Evolutionary conservation across 1,284 basidiomycete genomes (phyloP).

Genomic region (Taiwanofungus camphoratus): DNA sequence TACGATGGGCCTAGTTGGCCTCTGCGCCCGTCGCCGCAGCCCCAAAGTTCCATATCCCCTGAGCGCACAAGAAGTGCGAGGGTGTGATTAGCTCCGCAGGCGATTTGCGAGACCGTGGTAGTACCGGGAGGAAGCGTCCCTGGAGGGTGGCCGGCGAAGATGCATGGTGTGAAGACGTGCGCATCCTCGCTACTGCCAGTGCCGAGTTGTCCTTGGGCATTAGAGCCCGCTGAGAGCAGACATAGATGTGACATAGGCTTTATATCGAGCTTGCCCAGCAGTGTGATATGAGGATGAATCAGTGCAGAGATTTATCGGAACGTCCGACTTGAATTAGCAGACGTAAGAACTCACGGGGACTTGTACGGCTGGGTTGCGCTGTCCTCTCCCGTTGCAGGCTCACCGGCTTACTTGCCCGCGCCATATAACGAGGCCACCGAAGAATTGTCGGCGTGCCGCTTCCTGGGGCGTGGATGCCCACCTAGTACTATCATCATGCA

Average conservation of each 20-base stretch:
- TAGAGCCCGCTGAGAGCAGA: conserved; percentile 62
- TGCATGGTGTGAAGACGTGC: conserved; percentile 45
- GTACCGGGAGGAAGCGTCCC: conserved; percentile 21
- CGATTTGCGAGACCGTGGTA: conserved; percentile 37
- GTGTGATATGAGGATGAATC: too few relatives aligned
- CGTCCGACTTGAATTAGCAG: too few relatives aligned
- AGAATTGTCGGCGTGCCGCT: too few relatives aligned
- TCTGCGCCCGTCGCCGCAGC: conserved; percentile 53
- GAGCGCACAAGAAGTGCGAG: conserved; percentile 41
- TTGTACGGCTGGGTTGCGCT: too few relatives aligned
- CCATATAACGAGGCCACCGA: too few relatives aligned
- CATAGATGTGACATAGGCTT: conserved; percentile 5
- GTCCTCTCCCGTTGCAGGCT: too few relatives aligned
- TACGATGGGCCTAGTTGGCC: conserved; percentile 54
- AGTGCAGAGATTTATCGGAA: too few relatives aligned
- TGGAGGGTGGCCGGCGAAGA: conserved; percentile 27
- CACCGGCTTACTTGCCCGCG: too few relatives aligned
- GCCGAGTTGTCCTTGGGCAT: conserved; percentile 72
- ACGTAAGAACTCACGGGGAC: too few relatives aligned
- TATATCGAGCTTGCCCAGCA: too few relatives aligned
- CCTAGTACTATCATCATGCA: too few relatives aligned
- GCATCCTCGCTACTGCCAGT: conserved; percentile 55
- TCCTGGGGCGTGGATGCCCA: too few relatives aligned
- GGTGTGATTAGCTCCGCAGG: conserved; percentile 63
- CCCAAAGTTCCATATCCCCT: conserved; percentile 48